These are phyloP conservation scores for Trichothecium roseum DNA, from an alignment of 2,329 filamentous ascomycete species.

Conservation along the genomic window DNA sequence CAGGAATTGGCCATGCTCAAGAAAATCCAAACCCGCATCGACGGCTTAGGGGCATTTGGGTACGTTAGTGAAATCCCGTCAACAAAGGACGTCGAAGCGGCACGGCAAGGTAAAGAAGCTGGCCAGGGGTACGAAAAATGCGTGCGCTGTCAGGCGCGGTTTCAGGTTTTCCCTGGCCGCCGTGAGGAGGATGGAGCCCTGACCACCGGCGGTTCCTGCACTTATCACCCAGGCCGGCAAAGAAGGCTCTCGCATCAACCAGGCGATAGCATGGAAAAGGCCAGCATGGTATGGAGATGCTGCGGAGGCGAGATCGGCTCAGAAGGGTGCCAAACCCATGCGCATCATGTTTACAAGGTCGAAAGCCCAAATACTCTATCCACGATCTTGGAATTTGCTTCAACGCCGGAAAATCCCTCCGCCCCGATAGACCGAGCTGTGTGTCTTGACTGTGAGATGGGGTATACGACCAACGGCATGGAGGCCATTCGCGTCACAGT, in stretches of 20 bases:
- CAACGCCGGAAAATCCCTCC: slow-evolving; percentile 58
- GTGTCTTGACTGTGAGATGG: slow-evolving; percentile 96
- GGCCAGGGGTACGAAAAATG: slow-evolving; percentile 77
- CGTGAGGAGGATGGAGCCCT: slow-evolving; percentile 66
- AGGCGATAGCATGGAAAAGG: slow-evolving; percentile 39
- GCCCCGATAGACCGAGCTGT: slow-evolving; percentile 51
- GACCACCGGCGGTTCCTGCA: slow-evolving; percentile 67
- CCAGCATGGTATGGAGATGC: slow-evolving; percentile 60
- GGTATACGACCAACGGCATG: slow-evolving; percentile 78
- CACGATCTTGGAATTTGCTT: slow-evolving; percentile 65
- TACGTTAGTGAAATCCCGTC: slow-evolving; percentile 65
- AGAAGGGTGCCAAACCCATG: slow-evolving; percentile 59
- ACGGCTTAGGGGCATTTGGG: slow-evolving; percentile 54
- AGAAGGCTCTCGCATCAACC: slow-evolving; percentile 49
- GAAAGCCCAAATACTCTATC: slow-evolving; percentile 68
- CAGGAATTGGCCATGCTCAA: slow-evolving; percentile 60
- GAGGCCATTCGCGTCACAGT: slow-evolving; percentile 87
- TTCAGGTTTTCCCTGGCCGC: slow-evolving; percentile 85
- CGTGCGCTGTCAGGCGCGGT: slow-evolving; percentile 75
- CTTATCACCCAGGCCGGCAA: slow-evolving; percentile 62
- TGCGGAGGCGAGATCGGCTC: slow-evolving; percentile 68
- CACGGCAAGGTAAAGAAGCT: slow-evolving; percentile 52
- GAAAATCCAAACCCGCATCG: slow-evolving; percentile 53
- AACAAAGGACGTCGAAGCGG: slow-evolving; percentile 53
- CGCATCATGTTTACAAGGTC: slow-evolving; percentile 81